A percentile compares a stretch with the other conserved stretches of the same genome.
Conservation (phyloP, 805 yeast genomes). For the Yarrowia yakushimensis region DNA sequence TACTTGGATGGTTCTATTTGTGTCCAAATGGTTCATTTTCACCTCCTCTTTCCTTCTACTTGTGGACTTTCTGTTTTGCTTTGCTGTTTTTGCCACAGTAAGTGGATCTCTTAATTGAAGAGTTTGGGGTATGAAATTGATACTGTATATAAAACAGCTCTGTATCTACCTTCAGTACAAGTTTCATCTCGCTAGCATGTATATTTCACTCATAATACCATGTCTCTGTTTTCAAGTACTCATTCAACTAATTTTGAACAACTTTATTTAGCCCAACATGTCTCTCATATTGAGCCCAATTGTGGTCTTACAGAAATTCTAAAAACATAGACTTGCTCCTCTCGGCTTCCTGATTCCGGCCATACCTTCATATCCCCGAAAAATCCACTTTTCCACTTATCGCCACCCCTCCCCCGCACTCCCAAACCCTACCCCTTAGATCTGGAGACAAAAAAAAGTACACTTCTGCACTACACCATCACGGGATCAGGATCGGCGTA, state of each 20-base stretch:
- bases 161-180: no score
- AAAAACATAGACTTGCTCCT: neutral
- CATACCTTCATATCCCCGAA: neutral
- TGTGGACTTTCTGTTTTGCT: neutral
- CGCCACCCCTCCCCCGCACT: neutral
- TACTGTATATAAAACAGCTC: no score
- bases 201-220: neutral
- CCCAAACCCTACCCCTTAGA: neutral
- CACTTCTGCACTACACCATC: constrained; percentile 20
- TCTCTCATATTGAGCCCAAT: no score
- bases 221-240: neutral
- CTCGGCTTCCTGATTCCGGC: neutral
- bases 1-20: no score
- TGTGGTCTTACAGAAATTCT: neutral
- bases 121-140: neutral
- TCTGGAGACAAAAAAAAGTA: neutral
- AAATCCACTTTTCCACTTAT: neutral
- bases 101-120: neutral
- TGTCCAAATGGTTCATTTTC: neutral
- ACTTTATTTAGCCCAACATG: neutral
- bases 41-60: neutral
- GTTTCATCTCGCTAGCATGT: neutral
- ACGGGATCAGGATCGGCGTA: neutral
- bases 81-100: neutral
- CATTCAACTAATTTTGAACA: neutral